Evolutionary conservation across 1,139 yeast species (phyloP), one percentile per base, ranked within the genome.

Genomic region (Meyerozyma smithsonii): DNA sequence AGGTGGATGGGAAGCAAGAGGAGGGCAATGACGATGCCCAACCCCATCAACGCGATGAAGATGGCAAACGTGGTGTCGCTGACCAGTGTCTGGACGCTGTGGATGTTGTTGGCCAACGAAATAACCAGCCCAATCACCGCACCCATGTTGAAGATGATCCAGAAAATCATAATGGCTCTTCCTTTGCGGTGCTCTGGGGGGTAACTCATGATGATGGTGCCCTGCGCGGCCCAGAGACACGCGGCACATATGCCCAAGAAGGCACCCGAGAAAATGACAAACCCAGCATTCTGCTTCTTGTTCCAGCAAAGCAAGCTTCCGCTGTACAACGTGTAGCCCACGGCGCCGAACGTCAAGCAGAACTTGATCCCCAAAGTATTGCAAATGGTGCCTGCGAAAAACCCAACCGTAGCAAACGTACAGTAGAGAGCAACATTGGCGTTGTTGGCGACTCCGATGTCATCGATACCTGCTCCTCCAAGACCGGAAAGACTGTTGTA

Each of bases 381-480:
- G 35, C 51, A 49, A 11, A 46, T 40, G 19, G 46, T 49, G 23
- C 53, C 53, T 2, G 50, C 51, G 19, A 49, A 26, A 14, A 47
- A 45, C 5, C 53, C 53, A 12, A 49, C 39, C 18, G 51, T 47
- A 30, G 53, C 53, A 26, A 49, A 49, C 1, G 53, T 49, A 20
- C 50, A 46, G 41, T 49, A 49, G 17, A 49, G 38, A 7, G 51
- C 51, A 35, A 49, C 53, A 39, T 45, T 46, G 36, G 53, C 50
- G 25, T 49, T 46, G 33, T 48, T 50, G 26, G 51, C 47, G 12
- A 46, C 49, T 12, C 28, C 37, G 16, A 43, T 48, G 38, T 47
- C 45, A 8, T 26, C 35, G 33, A 47, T 48, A 3, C 50, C 50
- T 21, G 51, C 46, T 42, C 68, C 72, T 8, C 34, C 34, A 6